A percentile compares a stretch with the other conserved stretches of the same genome.
These are phyloP conservation scores for Moesziomyces antarcticus DNA, from an alignment of 1,284 basidiomycete species.

Conservation along the genomic window DNA sequence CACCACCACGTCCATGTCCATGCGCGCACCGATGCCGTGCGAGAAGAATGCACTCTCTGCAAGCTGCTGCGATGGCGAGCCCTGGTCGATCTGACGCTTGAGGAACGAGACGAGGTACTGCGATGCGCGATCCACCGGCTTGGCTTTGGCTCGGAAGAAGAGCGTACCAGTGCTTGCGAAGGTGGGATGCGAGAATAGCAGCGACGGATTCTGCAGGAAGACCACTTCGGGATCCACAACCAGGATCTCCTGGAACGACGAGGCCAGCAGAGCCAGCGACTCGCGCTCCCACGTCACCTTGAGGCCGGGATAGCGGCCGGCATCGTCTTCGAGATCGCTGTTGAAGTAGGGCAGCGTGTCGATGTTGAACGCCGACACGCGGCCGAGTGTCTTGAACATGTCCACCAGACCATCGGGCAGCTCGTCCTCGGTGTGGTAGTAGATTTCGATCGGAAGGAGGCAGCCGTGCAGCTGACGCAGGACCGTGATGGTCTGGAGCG, in stretches of 20 bases:
- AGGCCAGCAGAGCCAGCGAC: constrained; percentile 27
- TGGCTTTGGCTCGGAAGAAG: constrained; percentile 43
- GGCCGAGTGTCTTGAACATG: constrained; percentile 18
- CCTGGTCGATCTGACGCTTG: constrained; percentile 45
- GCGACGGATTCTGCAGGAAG: constrained; percentile 35
- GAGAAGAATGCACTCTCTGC: constrained; percentile 29
- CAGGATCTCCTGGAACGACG: constrained; percentile 35
- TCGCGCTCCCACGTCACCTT: constrained; percentile 33
- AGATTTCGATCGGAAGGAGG: constrained; percentile 35
- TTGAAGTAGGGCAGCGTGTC: constrained; percentile 24
- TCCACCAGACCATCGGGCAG: constrained; percentile 17
- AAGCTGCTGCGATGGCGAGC: constrained; percentile 24
- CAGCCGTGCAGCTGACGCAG: constrained; percentile 27
- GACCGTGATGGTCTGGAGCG: constrained; percentile 30
- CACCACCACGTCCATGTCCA: constrained; percentile 44
- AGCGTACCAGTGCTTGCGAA: constrained; percentile 36
- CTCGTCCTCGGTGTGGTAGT: constrained; percentile 32
- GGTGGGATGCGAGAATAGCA: constrained; percentile 29
- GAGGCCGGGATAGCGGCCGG: constrained; percentile 26
- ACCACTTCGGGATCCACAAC: constrained; percentile 41
- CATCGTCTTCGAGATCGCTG: constrained; percentile 38
- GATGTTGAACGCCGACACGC: constrained; percentile 21
- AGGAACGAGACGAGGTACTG: constrained; percentile 45
- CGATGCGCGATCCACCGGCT: constrained; percentile 27
- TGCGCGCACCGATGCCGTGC: constrained; percentile 33